These are phyloP conservation scores for Colletotrichum horii DNA, from an alignment of 2,329 filamentous ascomycete species.

Conservation along the genomic window DNA sequence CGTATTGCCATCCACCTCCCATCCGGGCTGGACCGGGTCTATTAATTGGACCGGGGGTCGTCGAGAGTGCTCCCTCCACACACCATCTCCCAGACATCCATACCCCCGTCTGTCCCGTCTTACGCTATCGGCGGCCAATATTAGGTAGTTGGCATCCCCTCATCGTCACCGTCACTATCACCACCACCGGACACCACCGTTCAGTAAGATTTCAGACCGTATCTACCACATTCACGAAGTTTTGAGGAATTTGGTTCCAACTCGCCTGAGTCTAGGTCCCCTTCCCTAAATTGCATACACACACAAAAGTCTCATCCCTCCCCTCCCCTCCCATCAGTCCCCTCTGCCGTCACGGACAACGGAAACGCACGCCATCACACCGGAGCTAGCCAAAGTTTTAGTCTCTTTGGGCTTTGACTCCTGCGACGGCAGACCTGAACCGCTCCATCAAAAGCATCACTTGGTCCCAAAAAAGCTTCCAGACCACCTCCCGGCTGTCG, in stretches of 20 bases:
- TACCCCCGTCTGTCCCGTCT: constrained; percentile 19
- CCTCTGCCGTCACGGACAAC: not conserved
- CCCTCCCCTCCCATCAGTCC: not conserved
- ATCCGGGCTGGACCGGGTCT: constrained; percentile 16
- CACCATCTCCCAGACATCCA: constrained; percentile 18
- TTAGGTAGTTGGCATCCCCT: constrained; percentile 9
- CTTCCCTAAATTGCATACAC: not conserved
- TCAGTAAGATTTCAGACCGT: not conserved
- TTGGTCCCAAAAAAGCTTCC: constrained; percentile 8
- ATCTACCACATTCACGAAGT: not conserved
- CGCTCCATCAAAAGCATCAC: constrained; percentile 12
- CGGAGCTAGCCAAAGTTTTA: not conserved
- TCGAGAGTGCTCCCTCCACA: constrained; percentile 13
- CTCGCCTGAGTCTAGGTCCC: not conserved
- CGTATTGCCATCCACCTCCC: constrained; percentile 10
- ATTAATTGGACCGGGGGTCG: constrained; percentile 14
- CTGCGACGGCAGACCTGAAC: constrained; percentile 12
- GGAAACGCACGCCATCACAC: not conserved
- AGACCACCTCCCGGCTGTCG: constrained; percentile 9
- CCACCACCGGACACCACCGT: not conserved
- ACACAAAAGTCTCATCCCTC: not conserved
- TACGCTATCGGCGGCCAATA: constrained; percentile 10
- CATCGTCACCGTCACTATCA: not conserved
- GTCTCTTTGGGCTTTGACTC: constrained; percentile 8
- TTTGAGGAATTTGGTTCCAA: not conserved